Evolutionary conservation across 73 alveolate species (phyloP).

Genomic region (Paramecium caudatum): DNA sequence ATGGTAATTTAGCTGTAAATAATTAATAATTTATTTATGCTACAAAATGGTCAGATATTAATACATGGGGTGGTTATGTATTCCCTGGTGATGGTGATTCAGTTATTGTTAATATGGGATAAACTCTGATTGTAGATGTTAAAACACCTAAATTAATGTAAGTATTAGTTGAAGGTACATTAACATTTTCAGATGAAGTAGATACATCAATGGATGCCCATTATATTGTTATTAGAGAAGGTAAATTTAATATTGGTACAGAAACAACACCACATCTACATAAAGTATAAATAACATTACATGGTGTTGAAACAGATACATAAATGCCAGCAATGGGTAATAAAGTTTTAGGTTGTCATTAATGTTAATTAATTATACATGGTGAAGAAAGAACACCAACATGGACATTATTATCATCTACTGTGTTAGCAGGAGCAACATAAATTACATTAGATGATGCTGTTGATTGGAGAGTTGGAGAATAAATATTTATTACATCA

Average conservation of each 20-base stretch:
- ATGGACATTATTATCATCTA: constrained; percentile 87
- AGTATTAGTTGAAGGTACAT: constrained; percentile 84
- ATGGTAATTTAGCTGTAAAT: constrained; percentile 74
- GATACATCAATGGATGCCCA: constrained; percentile 84
- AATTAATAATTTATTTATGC: constrained; percentile 79
- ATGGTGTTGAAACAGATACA: constrained; percentile 77
- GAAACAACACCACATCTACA: constrained; percentile 82
- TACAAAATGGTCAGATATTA: constrained; percentile 77
- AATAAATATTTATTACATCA: constrained; percentile 86
- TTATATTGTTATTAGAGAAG: constrained; percentile 85
- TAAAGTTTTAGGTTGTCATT: constrained; percentile 83
- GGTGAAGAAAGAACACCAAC: constrained; percentile 82
- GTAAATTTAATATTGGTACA: constrained; percentile 86
- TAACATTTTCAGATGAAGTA: constrained; percentile 79
- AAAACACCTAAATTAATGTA: constrained; percentile 80
- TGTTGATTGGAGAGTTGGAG: constrained; percentile 91
- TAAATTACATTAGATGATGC: constrained; percentile 76
- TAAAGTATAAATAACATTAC: constrained; percentile 84
- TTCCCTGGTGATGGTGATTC: constrained; percentile 84
- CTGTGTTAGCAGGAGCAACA: constrained; percentile 79
- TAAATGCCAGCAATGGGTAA: constrained; percentile 89
- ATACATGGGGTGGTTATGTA: constrained; percentile 90
- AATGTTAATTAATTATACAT: constrained; percentile 86
- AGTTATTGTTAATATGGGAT: constrained; percentile 80
- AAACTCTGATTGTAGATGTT: constrained; percentile 80